Percentiles rank a stretch among this genome's conserved stretches.
These are phyloP conservation scores for Aspergillus olivimuriae DNA, from an alignment of 495 filamentous ascomycete genomes.

Conservation along the genomic window DNA sequence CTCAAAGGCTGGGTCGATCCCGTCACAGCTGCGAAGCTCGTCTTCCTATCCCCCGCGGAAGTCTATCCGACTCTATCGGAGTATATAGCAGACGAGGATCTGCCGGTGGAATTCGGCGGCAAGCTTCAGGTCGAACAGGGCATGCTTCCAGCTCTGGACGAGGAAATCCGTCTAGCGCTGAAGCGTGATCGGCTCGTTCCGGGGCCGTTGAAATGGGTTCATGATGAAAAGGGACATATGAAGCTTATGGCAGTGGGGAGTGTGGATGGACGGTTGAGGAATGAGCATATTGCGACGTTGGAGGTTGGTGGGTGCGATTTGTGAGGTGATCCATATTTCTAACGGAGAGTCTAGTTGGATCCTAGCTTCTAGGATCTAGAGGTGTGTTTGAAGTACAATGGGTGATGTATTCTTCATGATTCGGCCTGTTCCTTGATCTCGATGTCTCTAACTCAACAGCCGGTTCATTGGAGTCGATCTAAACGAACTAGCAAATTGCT, in stretches of 20 bases:
- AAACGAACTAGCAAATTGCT: no score
- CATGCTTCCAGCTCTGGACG: slow-evolving; percentile 18
- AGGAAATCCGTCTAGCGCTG: slow-evolving; percentile 10
- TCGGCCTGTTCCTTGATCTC: no score
- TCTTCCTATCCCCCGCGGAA: slow-evolving; percentile 10
- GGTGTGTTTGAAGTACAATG: no score
- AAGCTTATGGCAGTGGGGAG: not conserved
- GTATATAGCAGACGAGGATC: slow-evolving; percentile 17
- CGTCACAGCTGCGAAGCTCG: slow-evolving; percentile 22
- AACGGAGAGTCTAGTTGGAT: no score
- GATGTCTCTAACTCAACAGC: no score
- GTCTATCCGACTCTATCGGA: slow-evolving; percentile 13
- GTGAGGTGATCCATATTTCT: no score
- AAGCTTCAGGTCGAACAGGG: slow-evolving; percentile 15
- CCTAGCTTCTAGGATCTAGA: no score
- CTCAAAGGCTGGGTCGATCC: slow-evolving; percentile 23
- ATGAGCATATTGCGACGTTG: not conserved
- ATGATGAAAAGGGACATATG: slow-evolving; percentile 1
- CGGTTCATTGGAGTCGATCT: no score
- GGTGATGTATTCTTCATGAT: no score
- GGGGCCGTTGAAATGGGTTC: slow-evolving; percentile 1
- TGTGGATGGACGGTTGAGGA: not conserved
- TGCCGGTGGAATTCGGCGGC: slow-evolving; percentile 21
- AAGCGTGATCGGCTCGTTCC: not conserved
- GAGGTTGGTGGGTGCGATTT: not conserved